phyloP scores from a whole-genome alignment of 768 basidiomycete genomes.

The Rhodotorula diobovata region DNA sequence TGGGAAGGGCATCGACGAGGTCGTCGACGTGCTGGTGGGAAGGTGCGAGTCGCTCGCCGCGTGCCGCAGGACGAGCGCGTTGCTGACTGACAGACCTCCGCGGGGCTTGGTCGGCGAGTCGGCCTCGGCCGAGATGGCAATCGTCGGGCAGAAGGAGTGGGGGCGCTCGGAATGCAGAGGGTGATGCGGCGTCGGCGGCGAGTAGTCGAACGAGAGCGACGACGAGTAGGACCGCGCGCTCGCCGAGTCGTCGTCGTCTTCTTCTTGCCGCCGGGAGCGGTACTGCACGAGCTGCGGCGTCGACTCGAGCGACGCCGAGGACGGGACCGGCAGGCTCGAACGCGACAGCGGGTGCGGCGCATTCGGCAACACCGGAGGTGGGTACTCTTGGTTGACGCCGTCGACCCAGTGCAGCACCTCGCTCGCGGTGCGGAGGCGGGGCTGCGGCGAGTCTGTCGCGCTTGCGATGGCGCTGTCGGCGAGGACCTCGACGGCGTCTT shows the following conservation, averaged over 20 bases:
- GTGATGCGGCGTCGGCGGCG: conserved; percentile 11
- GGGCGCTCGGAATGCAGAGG: neutral
- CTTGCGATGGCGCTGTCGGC: neutral
- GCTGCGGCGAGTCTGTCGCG: neutral
- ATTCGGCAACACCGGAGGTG: neutral
- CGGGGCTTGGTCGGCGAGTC: neutral
- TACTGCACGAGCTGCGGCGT: neutral
- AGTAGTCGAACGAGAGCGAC: conserved; percentile 6
- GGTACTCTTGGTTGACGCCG: neutral
- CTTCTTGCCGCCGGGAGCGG: neutral
- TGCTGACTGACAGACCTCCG: neutral
- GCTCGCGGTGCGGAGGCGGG: neutral
- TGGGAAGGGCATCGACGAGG: neutral
- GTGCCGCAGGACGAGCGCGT: conserved; percentile 8
- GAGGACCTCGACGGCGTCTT: neutral
- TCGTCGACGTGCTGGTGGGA: neutral
- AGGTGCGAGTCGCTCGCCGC: conserved; percentile 18
- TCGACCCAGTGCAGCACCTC: conserved; percentile 4
- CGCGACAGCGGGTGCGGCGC: neutral
- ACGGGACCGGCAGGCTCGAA: neutral
- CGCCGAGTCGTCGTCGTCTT: neutral
- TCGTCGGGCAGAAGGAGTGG: neutral
- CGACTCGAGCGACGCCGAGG: neutral
- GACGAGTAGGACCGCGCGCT: conserved; percentile 21
- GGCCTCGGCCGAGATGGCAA: neutral